phyloP scores from a whole-genome alignment of 768 basidiomycete species.

The Paxillus rubicundulus region DNA sequence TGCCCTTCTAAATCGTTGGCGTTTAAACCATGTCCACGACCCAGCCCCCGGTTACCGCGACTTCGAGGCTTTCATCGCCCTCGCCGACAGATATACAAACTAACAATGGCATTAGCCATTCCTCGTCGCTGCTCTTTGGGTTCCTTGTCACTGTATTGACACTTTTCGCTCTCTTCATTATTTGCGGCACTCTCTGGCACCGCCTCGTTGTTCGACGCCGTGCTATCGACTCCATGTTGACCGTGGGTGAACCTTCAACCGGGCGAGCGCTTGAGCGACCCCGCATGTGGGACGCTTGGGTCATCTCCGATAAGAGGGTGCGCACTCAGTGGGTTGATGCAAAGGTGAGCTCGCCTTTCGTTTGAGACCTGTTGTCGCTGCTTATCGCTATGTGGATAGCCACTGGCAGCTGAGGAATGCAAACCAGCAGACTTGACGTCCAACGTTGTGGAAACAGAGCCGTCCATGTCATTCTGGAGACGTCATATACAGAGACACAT shows the following conservation, averaged over 20 bases:
- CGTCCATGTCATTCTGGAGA: conserved; percentile 20
- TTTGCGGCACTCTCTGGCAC: conserved; percentile 29
- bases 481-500: conserved; percentile 9
- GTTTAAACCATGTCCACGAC: conserved; percentile 24
- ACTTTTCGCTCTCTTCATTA: conserved; percentile 31
- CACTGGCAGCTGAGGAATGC: conserved; percentile 18
- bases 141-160: conserved; percentile 33
- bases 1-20: conserved; percentile 2
- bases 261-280: conserved; percentile 15
- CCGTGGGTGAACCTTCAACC: background rate
- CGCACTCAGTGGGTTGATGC: conserved; percentile 15
- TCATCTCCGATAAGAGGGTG: conserved; percentile 1
- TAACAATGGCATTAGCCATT: background rate
- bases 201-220: conserved; percentile 31
- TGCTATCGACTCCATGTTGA: conserved; percentile 23
- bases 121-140: conserved; percentile 30
- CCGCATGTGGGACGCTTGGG: conserved; percentile 22
- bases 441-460: conserved; percentile 5
- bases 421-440: background rate
- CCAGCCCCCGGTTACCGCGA: background rate
- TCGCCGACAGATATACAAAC: background rate
- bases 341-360: conserved; percentile 22
- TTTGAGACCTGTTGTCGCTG: conserved; percentile 12
- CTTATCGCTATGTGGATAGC: conserved; percentile 14
- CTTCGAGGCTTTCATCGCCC: conserved; percentile 3